Percentiles rank a stretch among this genome's conserved stretches.
These are phyloP conservation scores for Albizia julibrissin DNA, from an alignment of 306 rosid species.

Conservation along the genomic window DNA sequence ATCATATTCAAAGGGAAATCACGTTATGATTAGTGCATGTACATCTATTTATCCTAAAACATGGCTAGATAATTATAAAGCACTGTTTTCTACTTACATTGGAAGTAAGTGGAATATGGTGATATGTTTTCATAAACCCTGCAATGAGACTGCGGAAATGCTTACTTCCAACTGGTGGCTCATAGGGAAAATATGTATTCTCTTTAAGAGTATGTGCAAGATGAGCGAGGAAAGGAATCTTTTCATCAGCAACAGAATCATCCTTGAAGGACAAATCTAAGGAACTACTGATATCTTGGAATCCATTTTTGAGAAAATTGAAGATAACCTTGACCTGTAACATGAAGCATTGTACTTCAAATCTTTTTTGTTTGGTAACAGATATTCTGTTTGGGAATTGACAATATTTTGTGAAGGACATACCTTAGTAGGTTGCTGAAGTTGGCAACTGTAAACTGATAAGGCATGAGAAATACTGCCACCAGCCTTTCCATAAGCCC, in stretches of 20 bases:
- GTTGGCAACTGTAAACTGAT: slow-evolving; percentile 96
- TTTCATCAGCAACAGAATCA: slow-evolving; percentile 97
- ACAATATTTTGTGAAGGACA: slow-evolving; percentile 33
- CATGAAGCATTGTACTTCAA: slow-evolving; percentile 33
- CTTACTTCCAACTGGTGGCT: slow-evolving; percentile 95
- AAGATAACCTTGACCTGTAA: slow-evolving; percentile 90
- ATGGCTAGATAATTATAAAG: slow-evolving; percentile 23
- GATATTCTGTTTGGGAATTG: slow-evolving; percentile 30
- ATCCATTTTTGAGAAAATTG: slow-evolving; percentile 87
- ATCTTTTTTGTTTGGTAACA: slow-evolving; percentile 32
- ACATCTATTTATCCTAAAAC: background rate
- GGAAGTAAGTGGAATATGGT: slow-evolving; percentile 76
- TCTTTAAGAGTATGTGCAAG: slow-evolving; percentile 72
- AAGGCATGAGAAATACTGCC: slow-evolving; percentile 93
- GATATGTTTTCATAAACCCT: slow-evolving; percentile 91
- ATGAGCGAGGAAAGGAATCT: slow-evolving; percentile 91
- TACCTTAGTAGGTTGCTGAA: slow-evolving; percentile 95
- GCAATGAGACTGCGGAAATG: slow-evolving; percentile 90
- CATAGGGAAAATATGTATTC: slow-evolving; percentile 69
- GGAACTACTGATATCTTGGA: slow-evolving; percentile 92
- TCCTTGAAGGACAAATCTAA: slow-evolving; percentile 90
- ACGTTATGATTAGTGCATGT: slow-evolving; percentile 18
- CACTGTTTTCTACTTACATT: slow-evolving; percentile 58
- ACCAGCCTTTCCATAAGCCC: slow-evolving; percentile 92
- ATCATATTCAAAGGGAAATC: slow-evolving; percentile 1